A percentile compares a stretch with the other conserved stretches of the same genome.
phyloP scores from a whole-genome alignment of 176 grass and related monocot species.

The Oryza nivara region DNA sequence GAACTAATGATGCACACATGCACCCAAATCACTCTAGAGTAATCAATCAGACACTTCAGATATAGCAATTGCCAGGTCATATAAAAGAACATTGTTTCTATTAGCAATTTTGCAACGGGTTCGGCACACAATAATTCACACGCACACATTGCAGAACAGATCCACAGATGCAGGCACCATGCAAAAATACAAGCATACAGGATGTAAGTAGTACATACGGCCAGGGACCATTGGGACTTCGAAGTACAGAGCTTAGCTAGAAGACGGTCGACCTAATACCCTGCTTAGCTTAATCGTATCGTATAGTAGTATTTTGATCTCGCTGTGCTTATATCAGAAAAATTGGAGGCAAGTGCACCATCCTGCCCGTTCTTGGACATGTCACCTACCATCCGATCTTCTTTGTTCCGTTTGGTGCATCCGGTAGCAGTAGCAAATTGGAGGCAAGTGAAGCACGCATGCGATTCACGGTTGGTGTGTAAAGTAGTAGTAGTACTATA shows the following conservation, averaged over 20 bases:
- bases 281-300: background rate
- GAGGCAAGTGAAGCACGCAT: background rate
- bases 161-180: background rate
- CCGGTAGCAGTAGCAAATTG: background rate
- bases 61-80: background rate
- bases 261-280: background rate
- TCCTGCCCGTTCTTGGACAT: background rate
- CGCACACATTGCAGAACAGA: background rate
- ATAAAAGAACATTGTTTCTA: too few relatives aligned
- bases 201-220: background rate
- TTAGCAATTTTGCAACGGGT: background rate
- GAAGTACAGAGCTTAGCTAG: background rate
- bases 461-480: background rate
- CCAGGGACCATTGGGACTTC: background rate
- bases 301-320: background rate
- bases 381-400: conserved; percentile 27
- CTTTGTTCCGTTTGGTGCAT: conserved; percentile 26
- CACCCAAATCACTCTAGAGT: background rate
- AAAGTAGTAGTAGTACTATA: background rate
- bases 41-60: background rate
- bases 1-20: background rate
- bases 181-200: background rate
- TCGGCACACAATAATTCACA: background rate
- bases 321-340: background rate
- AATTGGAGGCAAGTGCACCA: background rate